phyloP scores from a whole-genome alignment of 2,329 filamentous ascomycete genomes.

The Cytospora mali region DNA sequence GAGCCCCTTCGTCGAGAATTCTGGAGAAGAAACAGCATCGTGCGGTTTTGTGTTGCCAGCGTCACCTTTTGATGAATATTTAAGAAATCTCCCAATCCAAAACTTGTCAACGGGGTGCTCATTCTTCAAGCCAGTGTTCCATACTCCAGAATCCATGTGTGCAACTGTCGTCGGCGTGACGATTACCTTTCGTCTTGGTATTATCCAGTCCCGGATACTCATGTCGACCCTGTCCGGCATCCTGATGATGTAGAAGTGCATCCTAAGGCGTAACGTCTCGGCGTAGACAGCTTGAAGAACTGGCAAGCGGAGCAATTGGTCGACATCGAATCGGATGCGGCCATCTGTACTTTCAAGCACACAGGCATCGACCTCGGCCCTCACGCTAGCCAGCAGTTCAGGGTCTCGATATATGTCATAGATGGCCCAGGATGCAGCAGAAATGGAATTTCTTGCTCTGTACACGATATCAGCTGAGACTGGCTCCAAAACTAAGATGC shows the following conservation, averaged over 20 bases:
- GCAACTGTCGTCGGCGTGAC: constrained; percentile 35
- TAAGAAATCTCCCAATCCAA: constrained; percentile 35
- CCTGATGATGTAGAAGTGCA: constrained; percentile 37
- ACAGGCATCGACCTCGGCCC: constrained; percentile 31
- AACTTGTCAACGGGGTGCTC: constrained; percentile 35
- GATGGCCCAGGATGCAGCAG: constrained; percentile 32
- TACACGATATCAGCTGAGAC: constrained; percentile 22
- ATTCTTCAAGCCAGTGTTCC: constrained; percentile 28
- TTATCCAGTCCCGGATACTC: constrained; percentile 26
- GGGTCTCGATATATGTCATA: constrained; percentile 34
- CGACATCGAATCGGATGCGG: constrained; percentile 4
- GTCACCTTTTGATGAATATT: neutral
- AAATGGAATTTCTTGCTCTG: constrained; percentile 33
- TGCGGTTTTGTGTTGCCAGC: neutral
- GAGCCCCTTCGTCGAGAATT: constrained; percentile 34
- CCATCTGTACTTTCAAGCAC: constrained; percentile 10
- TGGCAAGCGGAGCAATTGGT: constrained; percentile 31
- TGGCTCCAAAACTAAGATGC: constrained; percentile 1
- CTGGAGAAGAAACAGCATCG: neutral
- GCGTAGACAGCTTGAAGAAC: constrained; percentile 36
- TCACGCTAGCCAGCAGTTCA: constrained; percentile 31
- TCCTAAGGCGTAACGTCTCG: constrained; percentile 36
- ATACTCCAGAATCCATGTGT: constrained; percentile 35
- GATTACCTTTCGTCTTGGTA: constrained; percentile 32
- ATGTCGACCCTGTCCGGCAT: constrained; percentile 31